Percentiles rank a stretch among this genome's conserved stretches.
phyloP scores from a whole-genome alignment of 306 rosid genomes.

The Cercis canadensis region DNA sequence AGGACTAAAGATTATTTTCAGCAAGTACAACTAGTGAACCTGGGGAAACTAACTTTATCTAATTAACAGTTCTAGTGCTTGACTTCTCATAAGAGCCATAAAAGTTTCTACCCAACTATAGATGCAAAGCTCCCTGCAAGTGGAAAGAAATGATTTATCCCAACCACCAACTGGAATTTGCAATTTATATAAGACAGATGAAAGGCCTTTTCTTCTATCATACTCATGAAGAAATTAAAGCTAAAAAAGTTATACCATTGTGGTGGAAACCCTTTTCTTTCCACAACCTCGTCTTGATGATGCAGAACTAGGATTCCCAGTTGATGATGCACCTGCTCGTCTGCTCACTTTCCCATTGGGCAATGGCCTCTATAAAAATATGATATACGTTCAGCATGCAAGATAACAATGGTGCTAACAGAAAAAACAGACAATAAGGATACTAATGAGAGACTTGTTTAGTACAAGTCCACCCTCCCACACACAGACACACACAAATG shows the following conservation, averaged over 20 bases:
- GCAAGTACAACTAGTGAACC: no score
- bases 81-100: no score
- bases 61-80: no score
- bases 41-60: no score
- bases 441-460: constrained; percentile 10
- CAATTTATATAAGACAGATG: not conserved
- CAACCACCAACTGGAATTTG: not conserved
- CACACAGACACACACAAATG: not conserved
- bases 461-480: constrained; percentile 18
- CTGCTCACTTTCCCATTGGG: constrained; percentile 67
- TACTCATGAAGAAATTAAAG: not conserved
- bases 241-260: constrained; percentile 52
- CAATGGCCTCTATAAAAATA: constrained; percentile 51
- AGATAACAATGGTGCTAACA: not conserved
- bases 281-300: constrained; percentile 62
- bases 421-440: constrained; percentile 20
- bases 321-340: constrained; percentile 48
- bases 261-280: constrained; percentile 62
- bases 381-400: constrained; percentile 30
- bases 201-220: not conserved
- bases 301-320: constrained; percentile 52
- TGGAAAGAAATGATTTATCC: not conserved
- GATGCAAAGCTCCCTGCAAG: no score
- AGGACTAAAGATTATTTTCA: no score
- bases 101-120: no score